phyloP scores from a whole-genome alignment of 2,329 filamentous ascomycete genomes.

The Nigrograna mackinnonii region DNA sequence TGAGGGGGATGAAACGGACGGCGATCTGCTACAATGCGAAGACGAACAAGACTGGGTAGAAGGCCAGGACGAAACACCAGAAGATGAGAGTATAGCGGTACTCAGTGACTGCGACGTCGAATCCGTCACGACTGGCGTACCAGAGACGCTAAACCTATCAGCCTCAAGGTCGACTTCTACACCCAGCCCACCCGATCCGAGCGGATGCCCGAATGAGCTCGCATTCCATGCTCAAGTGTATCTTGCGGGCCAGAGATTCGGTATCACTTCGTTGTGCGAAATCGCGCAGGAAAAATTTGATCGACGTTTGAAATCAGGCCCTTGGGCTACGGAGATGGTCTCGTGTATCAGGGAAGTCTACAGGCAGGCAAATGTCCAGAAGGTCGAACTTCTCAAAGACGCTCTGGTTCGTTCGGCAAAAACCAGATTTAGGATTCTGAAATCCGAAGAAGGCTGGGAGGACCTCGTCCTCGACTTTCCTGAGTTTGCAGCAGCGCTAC shows the following conservation, averaged over 20 bases:
- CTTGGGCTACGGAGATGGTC: conserved; percentile 10
- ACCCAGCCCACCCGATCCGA: conserved; percentile 2
- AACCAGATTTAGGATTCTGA: conserved; percentile 8
- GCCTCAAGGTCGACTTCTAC: neutral
- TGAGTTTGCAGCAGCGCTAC: conserved; percentile 11
- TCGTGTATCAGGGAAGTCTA: conserved; percentile 13
- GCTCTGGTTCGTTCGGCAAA: conserved; percentile 6
- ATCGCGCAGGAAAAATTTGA: conserved; percentile 13
- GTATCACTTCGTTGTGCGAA: conserved; percentile 8
- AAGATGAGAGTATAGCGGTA: too few species aligned
- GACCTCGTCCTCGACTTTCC: conserved; percentile 12
- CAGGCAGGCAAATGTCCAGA: conserved; percentile 4
- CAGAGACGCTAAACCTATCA: neutral
- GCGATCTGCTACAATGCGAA: neutral
- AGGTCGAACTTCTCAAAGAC: conserved; percentile 4
- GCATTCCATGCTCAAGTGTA: conserved; percentile 12
- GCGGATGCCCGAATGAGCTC: conserved; percentile 8
- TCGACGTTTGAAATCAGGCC: conserved; percentile 4
- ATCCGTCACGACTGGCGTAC: neutral
- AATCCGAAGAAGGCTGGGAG: conserved; percentile 9
- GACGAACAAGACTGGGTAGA: neutral
- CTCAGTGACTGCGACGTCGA: neutral
- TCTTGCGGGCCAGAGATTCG: conserved; percentile 10
- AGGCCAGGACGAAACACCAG: conserved; percentile 1
- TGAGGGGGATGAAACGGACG: conserved; percentile 1